Conservation (phyloP, 192 early-diverging fungal species). For the Oehlia diaphana region DNA sequence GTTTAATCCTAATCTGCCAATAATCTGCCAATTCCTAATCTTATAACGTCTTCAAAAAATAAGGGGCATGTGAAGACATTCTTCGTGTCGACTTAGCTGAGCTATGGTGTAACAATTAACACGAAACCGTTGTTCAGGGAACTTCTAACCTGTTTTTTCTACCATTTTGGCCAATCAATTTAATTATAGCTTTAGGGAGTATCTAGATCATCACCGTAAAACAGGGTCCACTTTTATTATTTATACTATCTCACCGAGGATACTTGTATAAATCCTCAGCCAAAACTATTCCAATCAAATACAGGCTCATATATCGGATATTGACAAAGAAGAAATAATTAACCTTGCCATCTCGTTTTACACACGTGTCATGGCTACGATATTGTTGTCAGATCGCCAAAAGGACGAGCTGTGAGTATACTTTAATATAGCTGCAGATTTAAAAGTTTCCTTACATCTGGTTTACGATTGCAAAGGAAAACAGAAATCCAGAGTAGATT, state of each 20-base stretch:
- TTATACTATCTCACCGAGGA: conserved; percentile 10
- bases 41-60: background rate
- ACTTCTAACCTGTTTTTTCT: background rate
- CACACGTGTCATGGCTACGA: conserved; percentile 41
- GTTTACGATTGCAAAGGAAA: background rate
- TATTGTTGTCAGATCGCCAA: conserved; percentile 71
- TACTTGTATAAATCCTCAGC: conserved; percentile 12
- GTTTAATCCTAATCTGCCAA: background rate
- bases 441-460: conserved; percentile 27
- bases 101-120: background rate
- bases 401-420: conserved; percentile 70
- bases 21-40: background rate
- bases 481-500: background rate
- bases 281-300: conserved; percentile 6
- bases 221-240: background rate
- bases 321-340: background rate
- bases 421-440: background rate
- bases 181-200: background rate
- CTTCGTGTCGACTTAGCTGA: background rate
- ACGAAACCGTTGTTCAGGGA: background rate
- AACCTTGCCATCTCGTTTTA: conserved; percentile 29
- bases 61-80: background rate
- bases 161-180: background rate
- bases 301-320: conserved; percentile 12
- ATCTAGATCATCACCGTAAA: background rate